A percentile compares a stretch with the other conserved stretches of the same genome.
These are phyloP conservation scores for Haematococcus lacustris DNA, from an alignment of 139 green algal species.

Conservation along the genomic window DNA sequence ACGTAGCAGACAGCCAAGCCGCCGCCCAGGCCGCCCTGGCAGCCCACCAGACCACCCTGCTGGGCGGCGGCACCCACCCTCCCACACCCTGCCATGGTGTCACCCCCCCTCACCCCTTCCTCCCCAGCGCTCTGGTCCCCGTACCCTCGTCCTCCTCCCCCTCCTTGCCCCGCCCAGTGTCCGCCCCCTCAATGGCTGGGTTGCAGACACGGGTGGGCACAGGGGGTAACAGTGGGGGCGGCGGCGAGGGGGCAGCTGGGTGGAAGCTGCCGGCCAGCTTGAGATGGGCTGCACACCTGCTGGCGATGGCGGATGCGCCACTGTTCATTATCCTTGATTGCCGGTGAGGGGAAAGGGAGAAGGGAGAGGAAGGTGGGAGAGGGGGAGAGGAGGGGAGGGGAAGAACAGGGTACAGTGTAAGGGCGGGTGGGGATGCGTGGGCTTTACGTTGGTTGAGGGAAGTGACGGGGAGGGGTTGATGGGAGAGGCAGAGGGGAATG, in stretches of 20 bases:
- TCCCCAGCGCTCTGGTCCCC: too few relatives aligned
- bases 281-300: neutral
- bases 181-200: too few relatives aligned
- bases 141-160: too few relatives aligned
- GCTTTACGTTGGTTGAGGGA: neutral
- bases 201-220: neutral
- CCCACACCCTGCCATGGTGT: too few relatives aligned
- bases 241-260: neutral
- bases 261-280: neutral
- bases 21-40: too few relatives aligned
- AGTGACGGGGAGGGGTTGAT: neutral
- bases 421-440: neutral
- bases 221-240: neutral
- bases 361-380: neutral
- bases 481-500: neutral
- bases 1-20: too few relatives aligned
- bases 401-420: neutral
- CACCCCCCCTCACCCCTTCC: too few relatives aligned
- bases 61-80: too few relatives aligned
- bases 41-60: too few relatives aligned
- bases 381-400: neutral
- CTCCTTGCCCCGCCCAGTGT: too few relatives aligned
- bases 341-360: too few relatives aligned
- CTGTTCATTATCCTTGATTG: conserved; percentile 32
- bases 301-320: conserved; percentile 14